Evolutionary conservation across 306 rosid genomes (phyloP).

Genomic region (Castanea sativa): DNA sequence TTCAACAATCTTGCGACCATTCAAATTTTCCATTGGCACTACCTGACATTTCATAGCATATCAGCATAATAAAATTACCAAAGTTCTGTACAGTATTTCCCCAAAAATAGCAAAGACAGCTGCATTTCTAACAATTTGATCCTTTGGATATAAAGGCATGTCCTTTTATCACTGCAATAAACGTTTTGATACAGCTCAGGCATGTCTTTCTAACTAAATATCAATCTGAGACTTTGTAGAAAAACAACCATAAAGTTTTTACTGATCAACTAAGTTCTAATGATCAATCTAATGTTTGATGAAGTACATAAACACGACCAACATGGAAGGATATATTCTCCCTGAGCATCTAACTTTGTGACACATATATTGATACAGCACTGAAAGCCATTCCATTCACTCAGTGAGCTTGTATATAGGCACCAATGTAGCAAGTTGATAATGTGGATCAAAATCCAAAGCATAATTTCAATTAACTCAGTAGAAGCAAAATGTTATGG

Average conservation of each 20-base stretch:
- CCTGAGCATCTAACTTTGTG: background rate
- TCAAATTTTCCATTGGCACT: conserved; percentile 92
- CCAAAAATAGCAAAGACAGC: background rate
- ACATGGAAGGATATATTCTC: background rate
- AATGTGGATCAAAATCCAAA: background rate
- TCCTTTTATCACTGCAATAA: background rate
- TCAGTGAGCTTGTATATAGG: background rate
- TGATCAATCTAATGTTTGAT: background rate
- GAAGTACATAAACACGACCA: background rate
- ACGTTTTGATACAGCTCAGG: background rate
- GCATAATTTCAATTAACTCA: background rate
- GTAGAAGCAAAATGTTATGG: background rate
- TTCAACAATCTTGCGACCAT: conserved; percentile 90
- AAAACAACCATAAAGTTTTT: background rate
- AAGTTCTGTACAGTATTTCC: background rate
- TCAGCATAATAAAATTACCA: conserved; percentile 19
- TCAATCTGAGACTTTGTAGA: background rate
- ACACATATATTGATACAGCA: background rate
- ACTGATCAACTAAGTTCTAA: background rate
- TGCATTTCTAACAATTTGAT: background rate
- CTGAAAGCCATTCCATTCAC: background rate
- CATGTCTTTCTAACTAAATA: background rate
- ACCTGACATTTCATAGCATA: conserved; percentile 50
- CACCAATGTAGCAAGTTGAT: background rate
- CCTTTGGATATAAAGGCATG: background rate